A percentile compares a stretch with the other conserved stretches of the same genome.
These are phyloP conservation scores for Trametes elegans DNA, from an alignment of 768 basidiomycete genomes.

Conservation along the genomic window DNA sequence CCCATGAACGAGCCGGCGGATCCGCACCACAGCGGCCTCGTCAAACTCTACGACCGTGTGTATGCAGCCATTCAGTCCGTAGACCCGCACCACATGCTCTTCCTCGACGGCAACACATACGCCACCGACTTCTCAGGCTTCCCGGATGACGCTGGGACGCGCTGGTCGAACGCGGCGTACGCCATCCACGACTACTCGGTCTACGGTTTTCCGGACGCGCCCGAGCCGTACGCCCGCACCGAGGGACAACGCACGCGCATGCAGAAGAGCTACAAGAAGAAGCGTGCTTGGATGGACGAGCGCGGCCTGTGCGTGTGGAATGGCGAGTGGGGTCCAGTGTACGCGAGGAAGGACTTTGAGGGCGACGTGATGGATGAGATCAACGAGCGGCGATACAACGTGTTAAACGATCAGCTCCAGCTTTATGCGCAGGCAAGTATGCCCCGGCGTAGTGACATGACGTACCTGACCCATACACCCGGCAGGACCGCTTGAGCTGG, in stretches of 20 bases:
- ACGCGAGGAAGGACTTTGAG: constrained; percentile 53
- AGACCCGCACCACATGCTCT: constrained; percentile 70
- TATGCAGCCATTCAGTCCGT: constrained; percentile 67
- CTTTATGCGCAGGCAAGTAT: constrained; percentile 59
- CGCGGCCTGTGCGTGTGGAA: constrained; percentile 70
- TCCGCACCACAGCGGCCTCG: constrained; percentile 57
- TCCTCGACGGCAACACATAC: constrained; percentile 84
- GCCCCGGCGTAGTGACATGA: background rate
- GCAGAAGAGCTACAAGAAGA: constrained; percentile 64
- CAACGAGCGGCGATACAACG: constrained; percentile 64
- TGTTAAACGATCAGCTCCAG: constrained; percentile 70
- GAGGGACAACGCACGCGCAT: constrained; percentile 54
- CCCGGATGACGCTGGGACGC: constrained; percentile 51
- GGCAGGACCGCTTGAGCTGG: constrained; percentile 57
- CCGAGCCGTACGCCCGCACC: constrained; percentile 52
- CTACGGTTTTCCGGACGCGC: constrained; percentile 67
- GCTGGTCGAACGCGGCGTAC: constrained; percentile 72
- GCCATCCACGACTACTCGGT: constrained; percentile 79
- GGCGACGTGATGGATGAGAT: constrained; percentile 61
- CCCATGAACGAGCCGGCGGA: constrained; percentile 84
- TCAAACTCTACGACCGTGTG: constrained; percentile 66
- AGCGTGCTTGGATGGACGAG: constrained; percentile 76
- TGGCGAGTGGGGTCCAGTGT: constrained; percentile 87
- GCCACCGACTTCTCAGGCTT: constrained; percentile 75
- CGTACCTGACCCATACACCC: background rate